phyloP scores from a whole-genome alignment of 106 monocot genomes.

The Dactylorhiza incarnata region DNA sequence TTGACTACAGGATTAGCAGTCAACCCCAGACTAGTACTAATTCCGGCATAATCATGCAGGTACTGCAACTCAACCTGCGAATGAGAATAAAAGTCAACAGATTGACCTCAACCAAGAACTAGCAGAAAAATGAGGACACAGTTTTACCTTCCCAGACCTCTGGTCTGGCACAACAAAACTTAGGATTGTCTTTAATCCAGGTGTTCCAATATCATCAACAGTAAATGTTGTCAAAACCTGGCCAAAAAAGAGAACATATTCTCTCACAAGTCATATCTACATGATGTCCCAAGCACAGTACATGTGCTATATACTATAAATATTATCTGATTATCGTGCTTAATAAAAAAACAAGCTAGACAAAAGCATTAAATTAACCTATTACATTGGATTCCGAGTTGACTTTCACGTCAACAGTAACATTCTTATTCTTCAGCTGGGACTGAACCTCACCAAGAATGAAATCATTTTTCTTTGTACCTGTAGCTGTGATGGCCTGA shows the following conservation, averaged over 20 bases:
- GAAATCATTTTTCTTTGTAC: constrained; percentile 57
- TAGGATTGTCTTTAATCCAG: constrained; percentile 56
- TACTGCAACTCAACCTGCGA: constrained; percentile 62
- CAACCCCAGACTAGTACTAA: constrained; percentile 53
- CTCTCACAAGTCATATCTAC: too few relatives aligned
- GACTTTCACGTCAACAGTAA: constrained; percentile 58
- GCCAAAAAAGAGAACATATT: neutral
- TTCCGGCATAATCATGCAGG: constrained; percentile 61
- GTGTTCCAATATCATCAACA: constrained; percentile 47
- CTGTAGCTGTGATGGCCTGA: constrained; percentile 57
- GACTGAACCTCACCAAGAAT: constrained; percentile 61
- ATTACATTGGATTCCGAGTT: constrained; percentile 61
- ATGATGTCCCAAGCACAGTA: neutral
- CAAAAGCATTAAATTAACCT: neutral
- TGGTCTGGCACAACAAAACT: constrained; percentile 84
- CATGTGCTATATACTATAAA: neutral
- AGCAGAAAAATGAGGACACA: neutral
- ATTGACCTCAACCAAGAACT: neutral
- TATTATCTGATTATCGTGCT: neutral
- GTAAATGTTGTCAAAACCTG: constrained; percentile 51
- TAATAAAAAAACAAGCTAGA: neutral
- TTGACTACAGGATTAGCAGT: constrained; percentile 57
- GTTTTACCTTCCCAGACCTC: constrained; percentile 76
- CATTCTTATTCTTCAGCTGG: constrained; percentile 58
- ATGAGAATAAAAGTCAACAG: neutral